These are phyloP conservation scores for Coemansia sp. DNA, from an alignment of 192 early-diverging fungal genomes.

Conservation along the genomic window DNA sequence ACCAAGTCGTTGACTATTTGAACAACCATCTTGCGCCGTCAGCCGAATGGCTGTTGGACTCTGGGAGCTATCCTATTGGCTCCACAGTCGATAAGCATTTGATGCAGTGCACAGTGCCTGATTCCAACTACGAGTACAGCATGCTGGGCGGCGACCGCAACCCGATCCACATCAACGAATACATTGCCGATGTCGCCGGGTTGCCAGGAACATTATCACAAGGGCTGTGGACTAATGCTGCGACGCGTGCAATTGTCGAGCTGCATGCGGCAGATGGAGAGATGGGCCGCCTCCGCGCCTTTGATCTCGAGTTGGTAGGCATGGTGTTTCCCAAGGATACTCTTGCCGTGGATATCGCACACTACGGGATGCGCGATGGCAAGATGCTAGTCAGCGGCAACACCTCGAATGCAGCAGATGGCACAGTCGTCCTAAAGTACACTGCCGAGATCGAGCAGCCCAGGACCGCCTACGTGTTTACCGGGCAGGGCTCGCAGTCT, in stretches of 20 bases:
- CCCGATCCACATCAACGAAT: conserved; percentile 92
- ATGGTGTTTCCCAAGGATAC: conserved; percentile 90
- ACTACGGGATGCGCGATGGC: conserved; percentile 90
- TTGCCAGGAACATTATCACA: conserved; percentile 91
- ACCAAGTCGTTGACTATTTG: conserved; percentile 81
- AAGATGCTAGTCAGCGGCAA: conserved; percentile 88
- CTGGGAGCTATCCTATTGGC: conserved; percentile 58
- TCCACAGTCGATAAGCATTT: background rate
- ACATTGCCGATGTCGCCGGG: conserved; percentile 83
- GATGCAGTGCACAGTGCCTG: conserved; percentile 52
- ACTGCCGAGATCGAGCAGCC: conserved; percentile 89
- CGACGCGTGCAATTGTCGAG: conserved; percentile 88
- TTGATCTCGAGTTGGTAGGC: conserved; percentile 77
- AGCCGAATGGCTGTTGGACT: conserved; percentile 70
- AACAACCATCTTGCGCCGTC: conserved; percentile 68
- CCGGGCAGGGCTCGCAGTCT: conserved; percentile 94
- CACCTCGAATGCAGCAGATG: conserved; percentile 74
- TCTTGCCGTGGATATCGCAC: conserved; percentile 78
- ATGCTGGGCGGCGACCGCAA: conserved; percentile 80
- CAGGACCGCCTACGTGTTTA: conserved; percentile 89
- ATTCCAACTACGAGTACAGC: conserved; percentile 79
- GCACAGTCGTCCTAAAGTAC: conserved; percentile 57
- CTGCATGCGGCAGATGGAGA: conserved; percentile 84
- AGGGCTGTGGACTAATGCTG: conserved; percentile 93
- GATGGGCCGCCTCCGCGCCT: conserved; percentile 77